These are phyloP conservation scores for Nakaseomyces glabratus DNA, from an alignment of 1,139 yeast species.

Conservation along the genomic window DNA sequence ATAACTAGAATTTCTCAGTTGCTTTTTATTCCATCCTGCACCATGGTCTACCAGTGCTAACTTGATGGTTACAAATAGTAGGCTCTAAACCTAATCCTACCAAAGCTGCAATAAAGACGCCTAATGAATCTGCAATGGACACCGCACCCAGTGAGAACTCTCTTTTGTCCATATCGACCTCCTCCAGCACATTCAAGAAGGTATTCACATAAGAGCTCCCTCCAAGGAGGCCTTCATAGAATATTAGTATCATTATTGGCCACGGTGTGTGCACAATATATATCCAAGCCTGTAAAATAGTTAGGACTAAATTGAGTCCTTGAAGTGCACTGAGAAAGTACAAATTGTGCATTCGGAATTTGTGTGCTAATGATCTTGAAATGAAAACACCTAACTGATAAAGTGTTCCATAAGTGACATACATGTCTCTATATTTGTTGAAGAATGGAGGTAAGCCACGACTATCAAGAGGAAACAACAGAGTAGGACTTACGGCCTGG, in stretches of 20 bases:
- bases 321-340: constrained; percentile 62
- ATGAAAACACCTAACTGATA: constrained; percentile 90
- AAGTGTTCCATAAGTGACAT: constrained; percentile 86
- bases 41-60: constrained; percentile 54
- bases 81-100: constrained; percentile 70
- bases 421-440: constrained; percentile 66
- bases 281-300: constrained; percentile 56
- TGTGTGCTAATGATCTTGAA: constrained; percentile 72
- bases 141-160: constrained; percentile 94
- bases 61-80: constrained; percentile 61
- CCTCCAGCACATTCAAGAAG: constrained; percentile 66
- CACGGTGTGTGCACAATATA: constrained; percentile 57
- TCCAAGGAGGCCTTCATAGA: constrained; percentile 84
- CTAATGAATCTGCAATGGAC: constrained; percentile 84
- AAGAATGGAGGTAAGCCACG: constrained; percentile 37
- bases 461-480: constrained; percentile 61
- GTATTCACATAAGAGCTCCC: constrained; percentile 89
- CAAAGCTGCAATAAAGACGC: constrained; percentile 73
- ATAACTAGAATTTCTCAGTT: no score
- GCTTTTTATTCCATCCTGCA: constrained; percentile 38
- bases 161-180: constrained; percentile 44
- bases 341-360: constrained; percentile 49
- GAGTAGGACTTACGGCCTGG: constrained; percentile 85
- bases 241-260: constrained; percentile 50
- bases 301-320: constrained; percentile 49